These are phyloP conservation scores for Alternaria panax DNA, from an alignment of 2,329 filamentous ascomycete species.

Conservation along the genomic window DNA sequence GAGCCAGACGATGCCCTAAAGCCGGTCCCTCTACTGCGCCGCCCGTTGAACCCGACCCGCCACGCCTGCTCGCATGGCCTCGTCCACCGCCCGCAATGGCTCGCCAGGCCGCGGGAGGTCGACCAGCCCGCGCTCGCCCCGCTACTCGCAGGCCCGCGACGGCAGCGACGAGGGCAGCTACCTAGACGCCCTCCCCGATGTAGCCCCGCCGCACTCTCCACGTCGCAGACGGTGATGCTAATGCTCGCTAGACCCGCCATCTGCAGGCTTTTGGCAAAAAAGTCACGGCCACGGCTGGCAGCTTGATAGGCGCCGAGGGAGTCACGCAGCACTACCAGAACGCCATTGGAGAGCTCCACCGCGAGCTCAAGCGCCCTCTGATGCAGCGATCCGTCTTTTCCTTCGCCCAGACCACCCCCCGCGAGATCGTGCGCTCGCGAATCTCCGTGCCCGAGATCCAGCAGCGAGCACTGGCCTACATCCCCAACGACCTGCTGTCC, in stretches of 20 bases:
- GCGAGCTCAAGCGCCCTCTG: constrained; percentile 81
- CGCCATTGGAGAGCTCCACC: constrained; percentile 88
- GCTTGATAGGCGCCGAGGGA: constrained; percentile 73
- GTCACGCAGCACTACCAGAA: constrained; percentile 76
- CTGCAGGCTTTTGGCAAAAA: constrained; percentile 93
- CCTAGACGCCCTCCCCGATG: constrained; percentile 44
- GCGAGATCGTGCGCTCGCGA: constrained; percentile 89
- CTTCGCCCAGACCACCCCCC: constrained; percentile 88
- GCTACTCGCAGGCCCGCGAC: constrained; percentile 32
- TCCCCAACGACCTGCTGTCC: constrained; percentile 86
- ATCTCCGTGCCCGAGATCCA: constrained; percentile 93
- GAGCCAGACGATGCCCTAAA: constrained; percentile 19
- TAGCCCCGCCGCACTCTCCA: constrained; percentile 19
- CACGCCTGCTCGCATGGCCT: constrained; percentile 37
- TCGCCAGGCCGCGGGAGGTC: constrained; percentile 42
- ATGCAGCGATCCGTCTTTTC: constrained; percentile 91
- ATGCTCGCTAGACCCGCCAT: constrained; percentile 72
- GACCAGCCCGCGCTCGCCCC: constrained; percentile 17
- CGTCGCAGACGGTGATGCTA: constrained; percentile 20
- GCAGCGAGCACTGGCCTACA: constrained; percentile 84
- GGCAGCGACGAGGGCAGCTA: constrained; percentile 42
- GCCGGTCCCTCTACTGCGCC: not conserved
- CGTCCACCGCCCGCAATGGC: constrained; percentile 37
- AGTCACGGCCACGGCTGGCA: constrained; percentile 90
- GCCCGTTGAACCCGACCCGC: constrained; percentile 5